Evolutionary conservation across 2,329 filamentous ascomycete genomes (phyloP).

Genomic region (Venturia pyrina): DNA sequence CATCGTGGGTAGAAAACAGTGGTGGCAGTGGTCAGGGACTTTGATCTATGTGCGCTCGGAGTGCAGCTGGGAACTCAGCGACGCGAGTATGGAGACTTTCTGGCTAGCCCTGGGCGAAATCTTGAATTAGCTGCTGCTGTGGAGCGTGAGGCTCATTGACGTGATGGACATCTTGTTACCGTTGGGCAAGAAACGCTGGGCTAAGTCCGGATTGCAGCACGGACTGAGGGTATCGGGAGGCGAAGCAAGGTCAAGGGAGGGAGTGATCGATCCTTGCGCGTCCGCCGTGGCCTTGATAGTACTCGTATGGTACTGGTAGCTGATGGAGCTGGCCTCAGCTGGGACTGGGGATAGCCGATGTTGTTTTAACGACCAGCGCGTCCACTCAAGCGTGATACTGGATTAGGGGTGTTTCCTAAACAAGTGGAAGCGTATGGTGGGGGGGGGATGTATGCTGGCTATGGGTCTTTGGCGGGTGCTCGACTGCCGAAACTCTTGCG

Average conservation of each 20-base stretch:
- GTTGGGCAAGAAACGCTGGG: not conserved
- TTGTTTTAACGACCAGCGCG: not conserved
- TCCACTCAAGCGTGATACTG: not conserved
- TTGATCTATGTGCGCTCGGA: slow-evolving; percentile 6
- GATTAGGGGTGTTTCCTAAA: not conserved
- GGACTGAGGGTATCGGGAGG: not conserved
- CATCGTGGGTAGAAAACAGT: slow-evolving; percentile 29
- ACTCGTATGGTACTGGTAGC: too few relatives aligned
- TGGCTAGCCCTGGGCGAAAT: not conserved
- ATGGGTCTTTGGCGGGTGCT: not conserved
- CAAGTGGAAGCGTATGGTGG: not conserved
- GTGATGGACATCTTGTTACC: not conserved
- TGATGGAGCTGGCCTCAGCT: not conserved
- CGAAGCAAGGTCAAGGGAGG: slow-evolving; percentile 1
- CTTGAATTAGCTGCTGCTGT: not conserved
- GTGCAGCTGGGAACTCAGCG: not conserved
- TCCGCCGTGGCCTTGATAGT: not conserved
- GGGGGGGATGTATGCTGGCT: not conserved
- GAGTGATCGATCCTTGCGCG: not conserved
- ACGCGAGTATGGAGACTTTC: not conserved
- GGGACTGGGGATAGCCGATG: not conserved
- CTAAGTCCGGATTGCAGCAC: not conserved
- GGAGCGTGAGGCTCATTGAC: slow-evolving; percentile 5
- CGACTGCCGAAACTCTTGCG: not conserved
- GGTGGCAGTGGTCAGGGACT: not conserved